A percentile compares a stretch with the other conserved stretches of the same genome.
Evolutionary conservation across 2,329 filamentous ascomycete genomes (phyloP).

Genomic region (Aureobasidium leucospermi): DNA sequence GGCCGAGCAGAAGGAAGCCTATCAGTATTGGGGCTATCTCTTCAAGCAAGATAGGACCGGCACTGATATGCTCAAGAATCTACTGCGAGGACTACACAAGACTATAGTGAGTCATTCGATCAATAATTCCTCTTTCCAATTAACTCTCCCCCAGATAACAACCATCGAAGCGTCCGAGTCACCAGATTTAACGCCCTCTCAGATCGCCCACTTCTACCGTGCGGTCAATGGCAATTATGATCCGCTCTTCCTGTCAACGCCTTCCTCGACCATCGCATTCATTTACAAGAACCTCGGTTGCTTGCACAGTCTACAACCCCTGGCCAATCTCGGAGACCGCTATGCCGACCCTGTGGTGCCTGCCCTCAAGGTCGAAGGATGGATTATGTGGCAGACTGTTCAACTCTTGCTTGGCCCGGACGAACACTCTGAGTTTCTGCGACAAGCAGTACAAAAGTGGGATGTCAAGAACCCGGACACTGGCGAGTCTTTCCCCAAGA

Average conservation of each 20-base stretch:
- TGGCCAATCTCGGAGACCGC: slow-evolving; percentile 47
- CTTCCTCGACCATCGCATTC: slow-evolving; percentile 70
- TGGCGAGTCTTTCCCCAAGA: slow-evolving; percentile 49
- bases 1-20: slow-evolving; percentile 34
- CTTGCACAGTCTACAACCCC: slow-evolving; percentile 74
- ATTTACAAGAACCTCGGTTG: slow-evolving; percentile 91
- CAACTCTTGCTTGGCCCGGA: slow-evolving; percentile 82
- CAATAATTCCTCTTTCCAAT: neutral
- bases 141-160: slow-evolving; percentile 3
- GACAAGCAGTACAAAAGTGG: slow-evolving; percentile 72
- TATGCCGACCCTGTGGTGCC: slow-evolving; percentile 73
- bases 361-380: slow-evolving; percentile 74
- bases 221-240: slow-evolving; percentile 41
- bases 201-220: slow-evolving; percentile 44
- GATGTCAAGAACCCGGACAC: slow-evolving; percentile 65
- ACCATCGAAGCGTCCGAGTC: slow-evolving; percentile 36
- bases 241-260: slow-evolving; percentile 67
- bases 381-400: slow-evolving; percentile 88
- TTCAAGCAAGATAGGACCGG: slow-evolving; percentile 46
- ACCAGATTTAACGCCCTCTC: slow-evolving; percentile 40
- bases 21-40: slow-evolving; percentile 45
- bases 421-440: slow-evolving; percentile 77
- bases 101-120: slow-evolving; percentile 32
- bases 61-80: slow-evolving; percentile 38
- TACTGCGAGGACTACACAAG: slow-evolving; percentile 40